Evolutionary conservation across 106 monocot genomes (phyloP).

Genomic region (Chionographis japonica): DNA sequence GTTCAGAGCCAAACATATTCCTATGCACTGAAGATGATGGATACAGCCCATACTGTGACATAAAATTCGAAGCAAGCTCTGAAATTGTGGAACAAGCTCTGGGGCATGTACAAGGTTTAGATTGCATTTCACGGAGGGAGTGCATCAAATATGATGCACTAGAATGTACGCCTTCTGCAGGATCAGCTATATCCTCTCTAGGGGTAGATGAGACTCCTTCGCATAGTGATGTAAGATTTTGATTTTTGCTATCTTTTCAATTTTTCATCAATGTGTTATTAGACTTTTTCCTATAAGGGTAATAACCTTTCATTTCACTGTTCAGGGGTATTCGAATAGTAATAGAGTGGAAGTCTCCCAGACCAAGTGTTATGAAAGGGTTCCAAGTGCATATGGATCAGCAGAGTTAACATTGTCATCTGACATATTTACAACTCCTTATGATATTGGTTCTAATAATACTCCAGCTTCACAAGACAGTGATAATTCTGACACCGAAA

Average conservation of each 20-base stretch:
- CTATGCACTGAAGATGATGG: slow-evolving; percentile 6
- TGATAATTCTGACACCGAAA: slow-evolving; percentile 54
- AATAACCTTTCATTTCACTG: background rate
- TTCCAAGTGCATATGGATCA: slow-evolving; percentile 1
- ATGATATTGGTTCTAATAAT: slow-evolving; percentile 5
- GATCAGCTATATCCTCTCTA: background rate
- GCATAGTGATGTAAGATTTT: slow-evolving; percentile 16
- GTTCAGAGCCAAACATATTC: slow-evolving; percentile 3
- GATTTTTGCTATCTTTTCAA: background rate
- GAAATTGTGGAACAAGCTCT: background rate
- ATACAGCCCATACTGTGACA: slow-evolving; percentile 55
- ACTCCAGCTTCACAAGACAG: slow-evolving; percentile 16
- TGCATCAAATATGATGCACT: background rate
- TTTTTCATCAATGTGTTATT: no score
- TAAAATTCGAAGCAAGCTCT: slow-evolving; percentile 14
- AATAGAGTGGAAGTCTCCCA: background rate
- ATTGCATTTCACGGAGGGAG: background rate
- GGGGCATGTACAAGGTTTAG: no score
- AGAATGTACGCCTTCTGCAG: slow-evolving; percentile 1
- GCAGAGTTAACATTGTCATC: background rate
- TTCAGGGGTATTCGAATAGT: slow-evolving; percentile 20
- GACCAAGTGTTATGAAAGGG: slow-evolving; percentile 6
- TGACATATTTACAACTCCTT: slow-evolving; percentile 3
- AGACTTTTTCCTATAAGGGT: background rate
- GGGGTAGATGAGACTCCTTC: slow-evolving; percentile 6